Conservation (phyloP, 176 grass and related monocot species). For the Aechmea fasciata region DNA sequence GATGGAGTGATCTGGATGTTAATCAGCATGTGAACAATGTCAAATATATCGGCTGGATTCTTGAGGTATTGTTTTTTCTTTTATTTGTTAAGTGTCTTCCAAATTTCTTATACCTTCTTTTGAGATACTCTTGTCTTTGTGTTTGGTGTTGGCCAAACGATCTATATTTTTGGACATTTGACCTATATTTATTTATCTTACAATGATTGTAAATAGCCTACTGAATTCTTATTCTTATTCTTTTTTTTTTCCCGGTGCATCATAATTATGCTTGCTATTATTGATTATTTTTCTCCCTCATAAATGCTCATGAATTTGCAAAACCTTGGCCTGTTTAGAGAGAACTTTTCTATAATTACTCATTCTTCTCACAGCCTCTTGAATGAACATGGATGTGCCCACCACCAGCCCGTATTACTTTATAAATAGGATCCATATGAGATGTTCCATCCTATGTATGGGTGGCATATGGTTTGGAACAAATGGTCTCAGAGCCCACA, state of each 20-base stretch:
- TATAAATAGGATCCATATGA: neutral
- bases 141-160: neutral
- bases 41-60: slow-evolving; percentile 84
- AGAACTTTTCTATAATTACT: neutral
- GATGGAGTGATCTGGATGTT: slow-evolving; percentile 63
- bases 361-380: neutral
- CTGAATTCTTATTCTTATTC: neutral
- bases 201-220: slow-evolving; percentile 7
- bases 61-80: slow-evolving; percentile 39
- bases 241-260: neutral
- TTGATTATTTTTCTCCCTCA: neutral
- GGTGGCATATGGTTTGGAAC: neutral
- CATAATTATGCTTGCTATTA: slow-evolving; percentile 6
- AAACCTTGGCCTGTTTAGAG: neutral
- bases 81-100: neutral
- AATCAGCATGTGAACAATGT: slow-evolving; percentile 88
- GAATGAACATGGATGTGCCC: neutral
- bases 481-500: neutral
- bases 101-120: neutral
- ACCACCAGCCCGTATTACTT: neutral
- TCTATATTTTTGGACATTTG: neutral
- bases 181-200: slow-evolving; percentile 5
- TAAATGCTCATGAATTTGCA: neutral
- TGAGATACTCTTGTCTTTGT: neutral
- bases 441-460: neutral